These are phyloP conservation scores for Basidiobolus meristosporus DNA, from an alignment of 371 early-diverging fungal species.

Conservation along the genomic window DNA sequence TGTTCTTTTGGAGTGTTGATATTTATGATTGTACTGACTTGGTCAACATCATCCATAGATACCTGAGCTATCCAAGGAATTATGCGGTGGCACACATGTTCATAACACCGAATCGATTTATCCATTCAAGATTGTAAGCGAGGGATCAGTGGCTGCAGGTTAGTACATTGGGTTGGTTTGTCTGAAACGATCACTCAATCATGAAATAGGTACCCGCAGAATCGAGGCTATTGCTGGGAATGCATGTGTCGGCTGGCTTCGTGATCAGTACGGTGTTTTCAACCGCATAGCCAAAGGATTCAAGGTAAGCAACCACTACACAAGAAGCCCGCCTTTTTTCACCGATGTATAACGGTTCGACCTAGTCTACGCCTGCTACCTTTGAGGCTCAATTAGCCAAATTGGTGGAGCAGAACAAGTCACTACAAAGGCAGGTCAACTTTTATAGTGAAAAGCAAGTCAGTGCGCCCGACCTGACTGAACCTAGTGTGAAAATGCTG, in stretches of 20 bases:
- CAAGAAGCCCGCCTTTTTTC: background rate
- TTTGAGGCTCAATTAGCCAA: background rate
- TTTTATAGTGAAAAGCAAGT: too few relatives aligned
- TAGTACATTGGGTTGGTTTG: background rate
- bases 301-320: background rate
- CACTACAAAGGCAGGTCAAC: too few relatives aligned
- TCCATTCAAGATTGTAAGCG: slow-evolving; percentile 48
- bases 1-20: too few relatives aligned
- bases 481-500: too few relatives aligned
- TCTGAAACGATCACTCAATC: background rate
- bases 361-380: background rate
- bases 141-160: slow-evolving; percentile 53
- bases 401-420: too few relatives aligned
- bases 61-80: slow-evolving; percentile 26
- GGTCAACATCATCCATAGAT: background rate
- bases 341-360: background rate
- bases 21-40: too few relatives aligned
- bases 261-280: background rate
- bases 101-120: slow-evolving; percentile 27
- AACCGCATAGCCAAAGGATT: background rate
- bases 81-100: slow-evolving; percentile 66
- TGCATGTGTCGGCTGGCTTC: background rate
- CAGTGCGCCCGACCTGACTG: too few relatives aligned
- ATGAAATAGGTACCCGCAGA: slow-evolving; percentile 32
- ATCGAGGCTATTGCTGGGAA: slow-evolving; percentile 58